Evolutionary conservation across 83 land plant species (phyloP).

Genomic region (Thuja plicata): DNA sequence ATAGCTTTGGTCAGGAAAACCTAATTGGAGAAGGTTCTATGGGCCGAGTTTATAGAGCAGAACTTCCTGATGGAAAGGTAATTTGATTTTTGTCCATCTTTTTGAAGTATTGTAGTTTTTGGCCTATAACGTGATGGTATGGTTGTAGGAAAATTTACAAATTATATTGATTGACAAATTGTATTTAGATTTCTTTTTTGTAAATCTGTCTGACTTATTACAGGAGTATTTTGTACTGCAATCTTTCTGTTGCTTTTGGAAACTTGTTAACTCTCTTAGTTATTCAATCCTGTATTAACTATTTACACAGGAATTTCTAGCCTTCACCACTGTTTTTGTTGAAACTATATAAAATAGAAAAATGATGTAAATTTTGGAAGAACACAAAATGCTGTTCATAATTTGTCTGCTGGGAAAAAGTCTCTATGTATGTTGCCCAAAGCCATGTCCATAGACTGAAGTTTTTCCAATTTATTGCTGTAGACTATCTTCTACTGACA

Average conservation of each 20-base stretch:
- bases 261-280: neutral
- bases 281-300: neutral
- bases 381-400: neutral
- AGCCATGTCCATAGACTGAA: neutral
- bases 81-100: neutral
- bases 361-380: neutral
- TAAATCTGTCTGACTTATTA: neutral
- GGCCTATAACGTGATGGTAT: neutral
- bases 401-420: neutral
- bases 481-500: neutral
- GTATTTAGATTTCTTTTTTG: neutral
- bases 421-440: neutral
- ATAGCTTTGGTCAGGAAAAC: conserved; percentile 81
- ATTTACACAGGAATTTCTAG: neutral
- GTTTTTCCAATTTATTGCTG: neutral
- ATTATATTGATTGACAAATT: neutral
- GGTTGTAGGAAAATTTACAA: neutral
- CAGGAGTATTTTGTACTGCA: neutral
- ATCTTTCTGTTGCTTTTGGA: neutral
- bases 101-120: conserved; percentile 1
- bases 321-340: neutral
- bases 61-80: conserved; percentile 89
- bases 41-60: conserved; percentile 75
- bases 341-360: neutral
- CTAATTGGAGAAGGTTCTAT: conserved; percentile 74